Evolutionary conservation across 805 yeast species (phyloP), one percentile per base, ranked within the genome.

Genomic region (Metschnikowia hibisci): DNA sequence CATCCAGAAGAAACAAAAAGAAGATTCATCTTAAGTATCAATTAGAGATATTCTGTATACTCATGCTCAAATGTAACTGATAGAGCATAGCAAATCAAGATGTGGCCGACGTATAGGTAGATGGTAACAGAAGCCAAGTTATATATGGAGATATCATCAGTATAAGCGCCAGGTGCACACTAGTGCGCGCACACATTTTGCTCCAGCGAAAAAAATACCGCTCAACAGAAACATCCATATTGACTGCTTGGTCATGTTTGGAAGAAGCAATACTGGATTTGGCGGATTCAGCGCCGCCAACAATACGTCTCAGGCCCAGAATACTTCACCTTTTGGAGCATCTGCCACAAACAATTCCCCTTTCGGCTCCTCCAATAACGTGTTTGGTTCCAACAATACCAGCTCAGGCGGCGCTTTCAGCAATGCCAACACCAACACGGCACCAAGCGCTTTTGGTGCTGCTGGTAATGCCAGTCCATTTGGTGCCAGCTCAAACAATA

Each of bases 201-300:
- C 12, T 13, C 23, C 39, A 35, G 32, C 31, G 25, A 35, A 35
- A 35, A 35, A 35, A 35, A 35, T 27, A 27, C 32, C n/a, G 31
- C 15, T 27, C 23, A 16, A 12, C 39, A 27, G 16, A 9, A 16
- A 27, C 15, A 26, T 34, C 30, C 18, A 16, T n/a, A n/a, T 18
- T 18, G 39, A 15, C 43, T 34, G 16, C 40, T 15, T 23, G 29
- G 22, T 8, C 42, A 68, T 77, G 81, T 77, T 77, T 65, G 78
- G 80, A 36, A 55, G 74, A 37, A 54, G 71, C 16, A 61, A 68
- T 11, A 67, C 77, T 36, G 81, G 81, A 14, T 77, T 77, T 57
- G 81, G 81, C 10, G 80, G 80, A 25, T 73, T 68, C 50, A 67
- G 69, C 26, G 53, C 57, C 27, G 28, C 55, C 39, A n/a, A 25